Conservation (phyloP, 2,329 filamentous ascomycete species). For the Neofusicoccum umdonicola region DNA sequence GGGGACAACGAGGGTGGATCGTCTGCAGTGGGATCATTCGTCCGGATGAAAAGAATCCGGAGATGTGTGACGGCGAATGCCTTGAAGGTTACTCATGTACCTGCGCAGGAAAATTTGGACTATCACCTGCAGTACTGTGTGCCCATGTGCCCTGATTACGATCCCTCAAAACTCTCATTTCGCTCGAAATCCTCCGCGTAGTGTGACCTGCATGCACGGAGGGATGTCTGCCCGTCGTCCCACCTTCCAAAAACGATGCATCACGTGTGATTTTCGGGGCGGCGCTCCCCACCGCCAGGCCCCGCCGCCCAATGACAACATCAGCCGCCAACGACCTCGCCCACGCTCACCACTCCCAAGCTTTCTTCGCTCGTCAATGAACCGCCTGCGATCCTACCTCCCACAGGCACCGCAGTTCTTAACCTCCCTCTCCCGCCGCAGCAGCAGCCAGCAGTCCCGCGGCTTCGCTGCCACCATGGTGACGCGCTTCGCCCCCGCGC, state of each 20-base stretch:
- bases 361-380: conserved; percentile 5
- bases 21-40: no score
- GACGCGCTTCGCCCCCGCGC: neutral
- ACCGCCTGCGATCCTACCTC: conserved; percentile 4
- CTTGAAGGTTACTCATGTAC: no score
- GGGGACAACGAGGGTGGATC: no score
- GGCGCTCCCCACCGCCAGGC: neutral
- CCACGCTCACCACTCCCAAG: neutral
- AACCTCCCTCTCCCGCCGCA: neutral
- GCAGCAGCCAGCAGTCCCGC: neutral
- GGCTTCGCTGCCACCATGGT: conserved; percentile 11
- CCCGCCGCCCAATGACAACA: neutral
- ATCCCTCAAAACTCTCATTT: no score
- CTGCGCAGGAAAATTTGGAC: no score
- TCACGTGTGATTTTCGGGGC: no score
- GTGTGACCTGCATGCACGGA: neutral
- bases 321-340: neutral
- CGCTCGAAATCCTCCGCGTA: neutral
- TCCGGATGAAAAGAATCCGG: no score
- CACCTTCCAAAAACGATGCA: neutral
- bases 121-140: no score
- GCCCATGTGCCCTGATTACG: no score
- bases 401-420: neutral
- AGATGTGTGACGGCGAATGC: no score
- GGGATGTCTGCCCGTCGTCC: neutral